Conservation (phyloP, 768 basidiomycete species). For the Sarcodon aspratus region DNA sequence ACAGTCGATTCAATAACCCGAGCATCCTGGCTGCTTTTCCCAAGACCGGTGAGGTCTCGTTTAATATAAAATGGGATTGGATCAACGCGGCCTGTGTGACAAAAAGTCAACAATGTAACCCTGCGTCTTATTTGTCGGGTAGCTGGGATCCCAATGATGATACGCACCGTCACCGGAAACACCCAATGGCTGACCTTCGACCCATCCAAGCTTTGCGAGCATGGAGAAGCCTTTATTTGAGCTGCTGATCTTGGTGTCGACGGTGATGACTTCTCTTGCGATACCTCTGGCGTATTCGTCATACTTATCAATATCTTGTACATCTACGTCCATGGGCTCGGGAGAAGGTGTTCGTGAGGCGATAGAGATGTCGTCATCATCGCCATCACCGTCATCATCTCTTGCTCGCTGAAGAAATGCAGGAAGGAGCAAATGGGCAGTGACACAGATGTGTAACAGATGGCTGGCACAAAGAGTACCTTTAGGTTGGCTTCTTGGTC, state of each 20-base stretch:
- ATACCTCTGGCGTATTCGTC: constrained; percentile 47
- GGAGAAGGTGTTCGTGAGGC: constrained; percentile 76
- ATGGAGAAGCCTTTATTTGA: constrained; percentile 75
- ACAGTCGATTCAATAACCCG: constrained; percentile 81
- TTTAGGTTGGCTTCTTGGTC: constrained; percentile 24
- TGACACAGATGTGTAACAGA: constrained; percentile 20
- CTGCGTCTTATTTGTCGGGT: not conserved
- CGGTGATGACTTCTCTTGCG: constrained; percentile 58
- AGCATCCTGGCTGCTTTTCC: constrained; percentile 69
- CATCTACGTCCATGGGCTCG: constrained; percentile 42
- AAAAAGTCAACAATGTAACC: not conserved
- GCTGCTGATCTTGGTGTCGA: constrained; percentile 71
- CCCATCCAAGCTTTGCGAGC: constrained; percentile 76
- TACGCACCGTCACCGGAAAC: constrained; percentile 60
- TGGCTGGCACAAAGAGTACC: constrained; percentile 51
- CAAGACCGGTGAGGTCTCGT: constrained; percentile 66
- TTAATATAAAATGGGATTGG: constrained; percentile 78
- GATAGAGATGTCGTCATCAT: constrained; percentile 50
- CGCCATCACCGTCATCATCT: constrained; percentile 20
- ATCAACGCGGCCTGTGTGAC: constrained; percentile 56
- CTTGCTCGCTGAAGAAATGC: constrained; percentile 20
- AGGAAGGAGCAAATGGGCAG: constrained; percentile 37
- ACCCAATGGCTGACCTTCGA: constrained; percentile 69
- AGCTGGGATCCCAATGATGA: not conserved
- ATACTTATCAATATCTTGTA: constrained; percentile 67